Conservation (phyloP, 352 stramenopile genomes). For the Phytopythium cucurbitacearum region DNA sequence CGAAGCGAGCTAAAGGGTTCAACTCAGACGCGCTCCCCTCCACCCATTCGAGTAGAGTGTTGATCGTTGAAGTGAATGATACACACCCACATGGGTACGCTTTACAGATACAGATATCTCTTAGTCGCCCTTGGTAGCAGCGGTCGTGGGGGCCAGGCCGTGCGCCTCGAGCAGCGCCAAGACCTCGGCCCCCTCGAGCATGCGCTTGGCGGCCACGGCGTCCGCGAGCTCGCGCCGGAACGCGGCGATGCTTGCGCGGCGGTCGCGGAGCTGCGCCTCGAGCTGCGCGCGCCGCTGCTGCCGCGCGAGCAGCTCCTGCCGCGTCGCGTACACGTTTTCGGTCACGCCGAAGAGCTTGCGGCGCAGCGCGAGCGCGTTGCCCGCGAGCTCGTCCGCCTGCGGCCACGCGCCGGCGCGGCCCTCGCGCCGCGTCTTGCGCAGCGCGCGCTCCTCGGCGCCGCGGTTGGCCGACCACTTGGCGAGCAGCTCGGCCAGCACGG, state of each 20-base stretch:
- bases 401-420: constrained; percentile 19
- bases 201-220: constrained; percentile 28
- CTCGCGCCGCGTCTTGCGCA: constrained; percentile 41
- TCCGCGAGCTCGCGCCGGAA: constrained; percentile 43
- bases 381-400: constrained; percentile 32
- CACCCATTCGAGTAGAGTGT: no score
- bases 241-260: constrained; percentile 22
- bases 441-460: constrained; percentile 36
- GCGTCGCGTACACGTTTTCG: constrained; percentile 64
- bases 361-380: constrained; percentile 32
- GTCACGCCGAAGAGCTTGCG: constrained; percentile 62
- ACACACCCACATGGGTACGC: no score
- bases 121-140: constrained; percentile 20
- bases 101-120: no score
- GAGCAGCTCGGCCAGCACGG: constrained; percentile 33
- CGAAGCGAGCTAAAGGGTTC: no score
- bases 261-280: constrained; percentile 21
- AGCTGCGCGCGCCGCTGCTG: constrained; percentile 30
- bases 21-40: no score
- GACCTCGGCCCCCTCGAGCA: constrained; percentile 55
- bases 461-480: constrained; percentile 47
- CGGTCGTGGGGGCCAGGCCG: constrained; percentile 17
- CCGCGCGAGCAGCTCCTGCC: constrained; percentile 33
- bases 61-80: no score
- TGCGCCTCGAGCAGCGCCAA: constrained; percentile 42